A percentile compares a stretch with the other conserved stretches of the same genome.
These are phyloP conservation scores for Dysphania ambrosioides DNA, from an alignment of 148 eudicot species.

Conservation along the genomic window DNA sequence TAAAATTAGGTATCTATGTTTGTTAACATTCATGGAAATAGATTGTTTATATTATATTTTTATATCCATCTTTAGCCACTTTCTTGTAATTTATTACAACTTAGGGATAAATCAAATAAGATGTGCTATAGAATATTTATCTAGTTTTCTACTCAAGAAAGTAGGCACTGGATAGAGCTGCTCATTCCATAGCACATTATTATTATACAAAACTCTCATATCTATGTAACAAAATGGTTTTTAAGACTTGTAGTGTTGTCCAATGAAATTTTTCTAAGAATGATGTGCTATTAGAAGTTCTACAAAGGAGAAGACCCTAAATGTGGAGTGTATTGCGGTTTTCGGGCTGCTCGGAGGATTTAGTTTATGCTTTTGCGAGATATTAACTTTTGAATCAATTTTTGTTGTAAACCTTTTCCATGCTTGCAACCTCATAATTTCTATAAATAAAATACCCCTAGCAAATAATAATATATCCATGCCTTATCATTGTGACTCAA, in stretches of 20 bases:
- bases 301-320: not conserved
- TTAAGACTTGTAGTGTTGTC: not conserved
- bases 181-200: not conserved
- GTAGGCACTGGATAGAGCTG: not conserved
- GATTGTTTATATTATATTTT: too few relatives aligned
- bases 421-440: not conserved
- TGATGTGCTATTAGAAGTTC: not conserved
- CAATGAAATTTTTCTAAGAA: not conserved
- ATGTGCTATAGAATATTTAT: too few relatives aligned
- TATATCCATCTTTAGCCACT: too few relatives aligned
- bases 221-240: not conserved
- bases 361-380: not conserved
- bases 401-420: not conserved
- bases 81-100: not conserved
- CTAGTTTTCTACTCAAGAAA: not conserved
- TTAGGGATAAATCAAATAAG: not conserved
- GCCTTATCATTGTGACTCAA: too few relatives aligned
- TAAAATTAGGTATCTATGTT: too few relatives aligned
- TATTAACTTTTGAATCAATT: not conserved
- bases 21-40: too few relatives aligned
- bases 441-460: too few relatives aligned
- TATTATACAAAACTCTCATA: not conserved
- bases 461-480: too few relatives aligned
- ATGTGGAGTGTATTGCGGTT: too few relatives aligned
- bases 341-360: too few relatives aligned